These are phyloP conservation scores for Populus nigra DNA, from an alignment of 345 rosid species.

Conservation along the genomic window DNA sequence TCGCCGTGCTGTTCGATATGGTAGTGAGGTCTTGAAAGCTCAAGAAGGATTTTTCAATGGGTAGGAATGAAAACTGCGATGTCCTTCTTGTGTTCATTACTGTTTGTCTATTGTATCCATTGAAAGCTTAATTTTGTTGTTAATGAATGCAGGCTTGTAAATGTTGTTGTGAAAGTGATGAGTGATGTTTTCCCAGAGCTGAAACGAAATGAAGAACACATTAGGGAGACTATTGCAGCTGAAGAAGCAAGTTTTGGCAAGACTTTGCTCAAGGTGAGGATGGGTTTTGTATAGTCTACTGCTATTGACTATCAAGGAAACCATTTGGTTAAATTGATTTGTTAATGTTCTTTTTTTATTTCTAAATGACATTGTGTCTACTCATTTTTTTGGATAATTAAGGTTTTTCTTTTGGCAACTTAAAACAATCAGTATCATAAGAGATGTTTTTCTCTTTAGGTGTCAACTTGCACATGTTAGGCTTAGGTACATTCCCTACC, in stretches of 20 bases:
- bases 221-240: conserved; percentile 63
- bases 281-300: not conserved
- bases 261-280: conserved; percentile 72
- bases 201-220: conserved; percentile 70
- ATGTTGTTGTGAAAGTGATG: conserved; percentile 67
- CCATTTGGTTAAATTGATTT: not conserved
- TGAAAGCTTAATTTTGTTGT: not conserved
- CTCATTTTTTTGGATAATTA: not conserved
- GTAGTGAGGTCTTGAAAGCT: conserved; percentile 84
- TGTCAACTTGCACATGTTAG: not conserved
- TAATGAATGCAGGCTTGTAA: conserved; percentile 62
- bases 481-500: no score
- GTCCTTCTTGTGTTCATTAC: not conserved
- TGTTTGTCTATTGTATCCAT: not conserved
- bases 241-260: conserved; percentile 95
- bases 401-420: not conserved
- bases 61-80: conserved; percentile 37
- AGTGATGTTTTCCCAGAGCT: conserved; percentile 84
- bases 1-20: conserved; percentile 95
- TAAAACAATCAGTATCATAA: not conserved
- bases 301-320: not conserved
- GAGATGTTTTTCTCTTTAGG: not conserved
- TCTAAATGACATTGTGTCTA: no score
- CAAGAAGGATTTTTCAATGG: conserved; percentile 88
- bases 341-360: no score